Base-by-base conservation (phyloP, 805 yeast genomes). In the Ogataea pignaliae region DNA sequence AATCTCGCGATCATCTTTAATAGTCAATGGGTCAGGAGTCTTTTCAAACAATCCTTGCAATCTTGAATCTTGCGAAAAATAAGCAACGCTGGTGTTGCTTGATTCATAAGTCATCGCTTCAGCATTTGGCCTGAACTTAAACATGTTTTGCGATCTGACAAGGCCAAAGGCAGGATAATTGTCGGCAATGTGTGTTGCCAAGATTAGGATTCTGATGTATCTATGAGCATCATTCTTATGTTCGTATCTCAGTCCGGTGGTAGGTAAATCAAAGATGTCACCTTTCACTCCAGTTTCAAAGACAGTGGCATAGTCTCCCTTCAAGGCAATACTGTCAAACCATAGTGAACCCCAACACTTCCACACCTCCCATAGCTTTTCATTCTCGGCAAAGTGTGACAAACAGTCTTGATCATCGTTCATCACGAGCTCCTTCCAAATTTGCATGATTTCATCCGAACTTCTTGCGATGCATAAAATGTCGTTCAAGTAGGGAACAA, bases 341-440 rank as follows among this genome's bases (percentile, higher is more conserved):
- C 93, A 85, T 35, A 86, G 59, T 0, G 88, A 76, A 2, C 95
- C 95, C 88, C 91, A 85, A 55, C 89, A 81, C 57, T 81, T 82
- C 90, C 90, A 85, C 16, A 81, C 84, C 62, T 86, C 95, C 36
- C 85, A 79, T 40, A 85, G 65, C 36, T 70, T 75, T 58, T 85
- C 91, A 57, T 77, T 73, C 39, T 75, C 69, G 50, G 78, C 72
- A 53, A 79, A 81, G 51, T 73, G 60, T 4, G 70, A 66, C n/a
- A 83, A 50, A 36, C 72, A 61, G 9, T 36, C 54, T 31, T 49
- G 39, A n/a, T 46, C 40, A 34, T 39, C 34, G 17, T 37, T 41
- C 8, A 41, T 34, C 12, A 39, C 10, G 36, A 48, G 51, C 11
- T 51, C 50, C 10, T 45, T 39, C 33, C 51, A 37, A 2, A 41